A percentile compares a stretch with the other conserved stretches of the same genome.
Evolutionary conservation across 2,329 filamentous ascomycete genomes (phyloP).

Genomic region (Teratosphaeriaceae sp.): DNA sequence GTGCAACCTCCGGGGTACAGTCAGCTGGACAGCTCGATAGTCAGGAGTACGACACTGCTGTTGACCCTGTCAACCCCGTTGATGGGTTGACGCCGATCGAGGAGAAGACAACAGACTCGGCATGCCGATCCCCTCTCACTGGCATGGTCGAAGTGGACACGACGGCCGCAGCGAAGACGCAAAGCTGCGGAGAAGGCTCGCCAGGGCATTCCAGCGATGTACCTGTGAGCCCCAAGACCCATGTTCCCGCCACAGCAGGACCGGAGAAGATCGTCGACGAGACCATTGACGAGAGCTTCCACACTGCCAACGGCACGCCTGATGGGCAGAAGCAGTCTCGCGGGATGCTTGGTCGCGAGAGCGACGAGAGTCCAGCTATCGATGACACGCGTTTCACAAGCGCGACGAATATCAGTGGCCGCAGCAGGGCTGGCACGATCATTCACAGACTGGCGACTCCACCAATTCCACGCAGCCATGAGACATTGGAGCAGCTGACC

Average conservation of each 20-base stretch:
- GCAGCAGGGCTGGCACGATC: not conserved
- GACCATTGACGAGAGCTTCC: slow-evolving; percentile 26
- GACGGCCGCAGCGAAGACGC: not conserved
- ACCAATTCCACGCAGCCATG: no score
- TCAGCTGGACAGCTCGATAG: not conserved
- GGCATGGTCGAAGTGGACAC: not conserved
- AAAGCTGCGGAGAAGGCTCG: not conserved
- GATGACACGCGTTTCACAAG: not conserved
- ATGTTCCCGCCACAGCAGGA: not conserved
- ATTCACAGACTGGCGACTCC: not conserved
- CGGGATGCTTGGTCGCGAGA: slow-evolving; percentile 1
- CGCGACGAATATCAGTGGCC: not conserved
- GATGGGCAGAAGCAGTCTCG: slow-evolving; percentile 1
- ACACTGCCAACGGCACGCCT: slow-evolving; percentile 24
- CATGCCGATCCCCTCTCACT: not conserved
- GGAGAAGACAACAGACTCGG: slow-evolving; percentile 5
- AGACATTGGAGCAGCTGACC: no score
- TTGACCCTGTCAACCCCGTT: slow-evolving; percentile 1
- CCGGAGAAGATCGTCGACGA: slow-evolving; percentile 15
- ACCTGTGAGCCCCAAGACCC: not conserved
- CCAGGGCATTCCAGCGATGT: not conserved
- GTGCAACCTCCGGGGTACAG: no score
- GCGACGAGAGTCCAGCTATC: not conserved
- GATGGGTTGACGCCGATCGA: slow-evolving; percentile 6
- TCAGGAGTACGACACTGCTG: not conserved